Base-by-base conservation (phyloP, 2,329 filamentous ascomycete species). In the Sporothrix variecibatus region DNA sequence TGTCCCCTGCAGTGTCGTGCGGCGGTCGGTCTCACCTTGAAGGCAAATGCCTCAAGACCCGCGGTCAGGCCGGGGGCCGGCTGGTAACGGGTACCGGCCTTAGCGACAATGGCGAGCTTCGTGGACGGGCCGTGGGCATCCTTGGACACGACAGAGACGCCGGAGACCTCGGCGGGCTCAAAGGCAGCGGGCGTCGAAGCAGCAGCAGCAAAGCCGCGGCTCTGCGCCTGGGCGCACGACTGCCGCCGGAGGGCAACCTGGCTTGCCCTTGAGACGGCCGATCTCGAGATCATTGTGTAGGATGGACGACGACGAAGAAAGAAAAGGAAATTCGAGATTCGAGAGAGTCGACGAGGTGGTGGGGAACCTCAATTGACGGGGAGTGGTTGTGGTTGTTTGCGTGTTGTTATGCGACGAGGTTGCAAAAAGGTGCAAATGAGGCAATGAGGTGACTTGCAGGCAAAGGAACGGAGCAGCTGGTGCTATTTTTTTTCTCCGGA, bases 81-180 rank as follows among this genome's bases (percentile, higher is more conserved):
- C 87, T 99, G 92, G 85, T 95, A 98, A 84, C 96, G 89, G 77
- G 95, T 97, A 81, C 96, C 96, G 77, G 94, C 96, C 88, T 97
- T 97, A 79, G 95, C 91, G 82, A 99, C 94, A 78, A 99, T 85
- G 73, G 95, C 94, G 78, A 99, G 89, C 81, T 94, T 97, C 76
- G 95, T 94, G 76, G 95, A 97, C 78, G 94, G 93, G 77, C 94
- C 94, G 77, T 93, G 89, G 81, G 94, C 88, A 84, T 98, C 95
- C 87, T 95, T 91, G 86, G 93, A 93, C 82, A 95, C 95, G 80
- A 97, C 89, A 89, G 97, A 98, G 85, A 98, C 87, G 81, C 95
- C 95, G 83, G 91, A 90, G 83, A 93, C 90, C 84, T 97, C 93
- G 82, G 93, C 89, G 76, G 93, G 90, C 86, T 98, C 92, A 87